Percentiles rank a stretch among this genome's conserved stretches.
Evolutionary conservation across 164 flowering plant genomes (phyloP).

Genomic region (Nelumbo lutea): DNA sequence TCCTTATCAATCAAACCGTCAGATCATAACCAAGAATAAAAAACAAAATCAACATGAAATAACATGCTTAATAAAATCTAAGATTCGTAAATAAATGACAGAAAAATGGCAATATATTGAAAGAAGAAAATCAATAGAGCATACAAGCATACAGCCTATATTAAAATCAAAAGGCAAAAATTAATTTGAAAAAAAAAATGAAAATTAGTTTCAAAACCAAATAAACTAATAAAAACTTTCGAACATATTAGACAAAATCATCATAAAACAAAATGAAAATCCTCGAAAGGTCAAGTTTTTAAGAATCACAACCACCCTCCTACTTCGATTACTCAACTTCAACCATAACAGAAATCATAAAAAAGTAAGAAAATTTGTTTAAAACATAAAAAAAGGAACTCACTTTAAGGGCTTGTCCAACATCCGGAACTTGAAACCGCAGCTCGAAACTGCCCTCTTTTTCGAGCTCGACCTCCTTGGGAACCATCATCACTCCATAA

Average conservation of each 20-base stretch:
- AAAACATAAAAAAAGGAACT: constrained; percentile 4
- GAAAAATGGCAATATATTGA: not conserved
- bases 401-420: constrained; percentile 36
- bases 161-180: too few species aligned
- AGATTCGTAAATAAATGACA: too few species aligned
- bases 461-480: constrained; percentile 36
- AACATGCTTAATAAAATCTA: too few species aligned
- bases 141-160: too few species aligned
- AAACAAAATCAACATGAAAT: too few species aligned
- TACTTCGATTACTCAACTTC: not conserved
- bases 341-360: not conserved
- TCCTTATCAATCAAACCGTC: too few species aligned
- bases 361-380: not conserved
- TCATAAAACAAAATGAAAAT: not conserved
- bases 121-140: too few species aligned
- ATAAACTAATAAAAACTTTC: not conserved
- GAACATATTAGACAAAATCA: not conserved
- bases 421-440: constrained; percentile 45
- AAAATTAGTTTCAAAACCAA: not conserved
- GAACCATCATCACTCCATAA: constrained; percentile 35
- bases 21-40: too few species aligned
- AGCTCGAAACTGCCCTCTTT: constrained; percentile 35
- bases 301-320: too few species aligned
- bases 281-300: too few species aligned
- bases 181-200: too few species aligned